Percentiles rank a stretch among this genome's conserved stretches.
These are phyloP conservation scores for Salix koriyanagi DNA, from an alignment of 345 rosid genomes.

Conservation along the genomic window DNA sequence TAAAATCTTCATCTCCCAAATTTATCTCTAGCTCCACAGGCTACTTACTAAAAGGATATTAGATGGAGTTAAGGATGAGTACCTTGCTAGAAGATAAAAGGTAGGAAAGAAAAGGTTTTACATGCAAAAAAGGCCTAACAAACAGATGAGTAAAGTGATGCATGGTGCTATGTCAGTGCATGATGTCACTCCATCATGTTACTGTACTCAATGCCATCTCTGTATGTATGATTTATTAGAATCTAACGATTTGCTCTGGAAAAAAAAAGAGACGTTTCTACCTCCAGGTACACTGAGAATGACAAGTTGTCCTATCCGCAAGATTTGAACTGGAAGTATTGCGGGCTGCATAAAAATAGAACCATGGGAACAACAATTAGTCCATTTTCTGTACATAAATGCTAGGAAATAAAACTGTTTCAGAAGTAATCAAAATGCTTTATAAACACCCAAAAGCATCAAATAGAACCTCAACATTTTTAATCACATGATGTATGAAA, in stretches of 20 bases:
- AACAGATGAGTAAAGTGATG: no score
- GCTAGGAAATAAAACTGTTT: neutral
- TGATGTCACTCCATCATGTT: no score
- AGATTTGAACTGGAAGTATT: conserved; percentile 81
- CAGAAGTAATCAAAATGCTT: neutral
- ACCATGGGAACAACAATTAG: neutral
- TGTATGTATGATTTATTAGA: no score
- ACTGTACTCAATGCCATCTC: no score
- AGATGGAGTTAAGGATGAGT: neutral
- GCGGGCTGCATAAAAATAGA: conserved; percentile 61
- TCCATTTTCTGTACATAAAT: neutral
- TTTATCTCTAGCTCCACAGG: neutral
- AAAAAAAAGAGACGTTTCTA: conserved; percentile 13
- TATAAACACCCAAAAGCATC: neutral
- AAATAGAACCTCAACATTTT: neutral
- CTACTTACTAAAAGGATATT: neutral
- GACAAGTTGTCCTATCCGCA: conserved; percentile 80
- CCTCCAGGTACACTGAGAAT: conserved; percentile 96
- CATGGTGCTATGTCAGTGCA: no score
- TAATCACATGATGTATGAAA: neutral
- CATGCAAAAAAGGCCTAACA: no score
- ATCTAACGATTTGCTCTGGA: no score
- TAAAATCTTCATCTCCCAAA: neutral
- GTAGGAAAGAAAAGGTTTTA: neutral
- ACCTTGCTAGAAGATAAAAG: neutral